phyloP scores from a whole-genome alignment of 768 basidiomycete species.

The Neoboletus magnificus region DNA sequence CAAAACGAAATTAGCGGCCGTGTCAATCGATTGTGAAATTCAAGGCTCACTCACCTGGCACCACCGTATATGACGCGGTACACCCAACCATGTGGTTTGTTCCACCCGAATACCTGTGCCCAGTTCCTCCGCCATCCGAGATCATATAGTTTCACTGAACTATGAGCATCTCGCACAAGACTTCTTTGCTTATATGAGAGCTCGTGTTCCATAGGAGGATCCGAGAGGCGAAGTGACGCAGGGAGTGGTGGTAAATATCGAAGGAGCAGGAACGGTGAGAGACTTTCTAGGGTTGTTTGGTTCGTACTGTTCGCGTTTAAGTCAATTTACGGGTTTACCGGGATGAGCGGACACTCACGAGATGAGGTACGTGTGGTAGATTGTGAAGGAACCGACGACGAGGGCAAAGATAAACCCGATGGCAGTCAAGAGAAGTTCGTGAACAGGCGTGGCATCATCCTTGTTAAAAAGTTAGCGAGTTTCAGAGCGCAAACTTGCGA shows the following conservation, averaged over 20 bases:
- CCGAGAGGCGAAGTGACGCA: constrained; percentile 46
- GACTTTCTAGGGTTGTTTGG: constrained; percentile 79
- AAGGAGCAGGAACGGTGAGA: constrained; percentile 72
- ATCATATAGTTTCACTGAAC: constrained; percentile 61
- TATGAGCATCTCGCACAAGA: constrained; percentile 62
- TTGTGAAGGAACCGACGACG: constrained; percentile 71
- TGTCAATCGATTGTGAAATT: background rate
- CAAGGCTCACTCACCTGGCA: constrained; percentile 46
- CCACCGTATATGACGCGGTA: constrained; percentile 59
- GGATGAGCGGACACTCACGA: constrained; percentile 44
- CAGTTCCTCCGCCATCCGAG: constrained; percentile 72
- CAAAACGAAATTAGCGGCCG: background rate
- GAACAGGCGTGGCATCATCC: constrained; percentile 65
- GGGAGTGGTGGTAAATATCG: constrained; percentile 67
- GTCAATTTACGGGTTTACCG: background rate
- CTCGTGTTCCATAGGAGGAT: constrained; percentile 72
- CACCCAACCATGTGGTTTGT: constrained; percentile 48
- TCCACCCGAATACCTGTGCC: constrained; percentile 65
- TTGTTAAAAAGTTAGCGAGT: constrained; percentile 25
- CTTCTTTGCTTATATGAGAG: constrained; percentile 62
- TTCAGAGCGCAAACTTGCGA: background rate
- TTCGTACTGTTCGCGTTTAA: constrained; percentile 53
- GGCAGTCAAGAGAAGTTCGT: constrained; percentile 65
- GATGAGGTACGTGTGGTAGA: constrained; percentile 75
- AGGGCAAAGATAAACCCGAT: constrained; percentile 56